Evolutionary conservation across 495 filamentous ascomycete species (phyloP), one percentile per base, ranked within the genome.

Genomic region (Aspergillus baeticus): DNA sequence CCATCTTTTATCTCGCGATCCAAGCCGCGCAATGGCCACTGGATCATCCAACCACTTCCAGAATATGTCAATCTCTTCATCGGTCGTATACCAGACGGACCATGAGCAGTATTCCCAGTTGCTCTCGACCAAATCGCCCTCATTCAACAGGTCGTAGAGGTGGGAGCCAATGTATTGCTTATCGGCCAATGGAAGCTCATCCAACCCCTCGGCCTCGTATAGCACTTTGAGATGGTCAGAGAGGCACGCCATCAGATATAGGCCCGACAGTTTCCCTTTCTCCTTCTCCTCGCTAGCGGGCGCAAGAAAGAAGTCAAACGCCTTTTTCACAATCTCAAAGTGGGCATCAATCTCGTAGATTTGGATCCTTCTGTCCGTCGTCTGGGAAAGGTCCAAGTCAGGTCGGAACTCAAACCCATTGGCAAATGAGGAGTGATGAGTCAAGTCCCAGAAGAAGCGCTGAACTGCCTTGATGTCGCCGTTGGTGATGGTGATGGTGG

Each of bases 401-500:
- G 39, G 31, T 35, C 26, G 20, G 49, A 59, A 46, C 31, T 46
- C 8, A 57, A 62, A 41, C 14, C 51, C 46, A 41, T 54, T 35
- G 45, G 14, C 33, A 18, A 47, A 53, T 15, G 51, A 51, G 8
- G 49, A 58, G 46, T 65, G 47, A 4, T 54, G 37, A 21, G 53
- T 65, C 41, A 63, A 58, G 43, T 54, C 58, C 64, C 57, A 59
- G 43, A 64, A 52, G 35, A 63, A 63, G 0, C 56, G 55, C 39
- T 68, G 65, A 3, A 68, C 63, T 14, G 56, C 57, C 36, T 48
- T 59, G 6, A 55, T 23, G 23, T 63, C 52, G 11, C 49, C 65
- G 15, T 68, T 68, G 4, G 63, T 48, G 18, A 68, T 61, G 14
- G 56, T 63, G 36, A 68, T 65, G 0, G 57, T 68, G 1, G 63